Conservation (phyloP, 768 basidiomycete genomes). For the Crucibulum laeve region DNA sequence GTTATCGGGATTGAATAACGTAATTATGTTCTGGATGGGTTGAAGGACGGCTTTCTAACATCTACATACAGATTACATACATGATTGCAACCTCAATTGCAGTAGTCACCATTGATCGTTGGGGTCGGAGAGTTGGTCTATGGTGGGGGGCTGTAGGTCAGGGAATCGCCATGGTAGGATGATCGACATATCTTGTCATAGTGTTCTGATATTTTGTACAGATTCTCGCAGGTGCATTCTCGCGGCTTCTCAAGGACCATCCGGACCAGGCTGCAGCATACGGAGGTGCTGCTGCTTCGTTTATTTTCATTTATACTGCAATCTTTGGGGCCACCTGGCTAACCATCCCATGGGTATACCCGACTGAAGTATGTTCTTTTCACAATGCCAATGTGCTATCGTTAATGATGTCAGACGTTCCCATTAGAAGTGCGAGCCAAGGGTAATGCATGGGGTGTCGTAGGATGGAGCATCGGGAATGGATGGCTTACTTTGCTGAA, state of each 20-base stretch:
- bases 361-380: slow-evolving; percentile 17
- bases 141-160: slow-evolving; percentile 44
- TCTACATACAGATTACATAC: slow-evolving; percentile 30
- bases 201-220: slow-evolving; percentile 1
- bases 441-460: slow-evolving; percentile 42
- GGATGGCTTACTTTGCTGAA: slow-evolving; percentile 40
- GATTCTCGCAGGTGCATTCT: slow-evolving; percentile 38
- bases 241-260: slow-evolving; percentile 32
- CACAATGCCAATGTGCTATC: background rate
- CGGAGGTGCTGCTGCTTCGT: slow-evolving; percentile 38
- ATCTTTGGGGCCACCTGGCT: slow-evolving; percentile 44
- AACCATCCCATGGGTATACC: slow-evolving; percentile 35
- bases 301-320: slow-evolving; percentile 38
- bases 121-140: slow-evolving; percentile 37
- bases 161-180: slow-evolving; percentile 22
- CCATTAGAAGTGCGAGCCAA: slow-evolving; percentile 39
- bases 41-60: background rate
- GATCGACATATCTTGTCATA: background rate
- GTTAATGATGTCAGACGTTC: slow-evolving; percentile 25
- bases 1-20: slow-evolving; percentile 40
- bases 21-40: slow-evolving; percentile 10
- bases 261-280: slow-evolving; percentile 34
- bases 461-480: slow-evolving; percentile 39
- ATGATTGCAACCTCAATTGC: slow-evolving; percentile 36
- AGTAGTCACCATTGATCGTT: slow-evolving; percentile 37